Base-by-base conservation (phyloP, 495 filamentous ascomycete genomes). In the Xylaria scruposa region DNA sequence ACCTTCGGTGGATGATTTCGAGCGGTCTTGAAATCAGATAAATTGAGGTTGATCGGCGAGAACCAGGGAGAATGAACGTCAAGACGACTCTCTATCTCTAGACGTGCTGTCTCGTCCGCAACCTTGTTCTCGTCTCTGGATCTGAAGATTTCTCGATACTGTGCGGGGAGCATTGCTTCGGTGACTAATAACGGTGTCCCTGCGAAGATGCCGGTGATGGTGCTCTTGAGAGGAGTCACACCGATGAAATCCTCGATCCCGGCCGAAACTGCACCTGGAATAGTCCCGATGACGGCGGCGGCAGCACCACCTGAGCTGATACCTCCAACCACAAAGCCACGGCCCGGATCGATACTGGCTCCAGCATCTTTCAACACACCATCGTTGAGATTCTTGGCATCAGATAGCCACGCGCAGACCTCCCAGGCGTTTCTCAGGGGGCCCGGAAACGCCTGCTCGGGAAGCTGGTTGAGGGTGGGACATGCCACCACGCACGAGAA, bases 281-380 rank as follows among this genome's bases (percentile, higher is more conserved):
- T 44, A n/a, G 9, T 26, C 38, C 9, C 60, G 38, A 63, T 63
- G 21, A 63, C 60, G 8, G 60, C 38, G 21, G 60, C 36, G 36
- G 63, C 40, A 38, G 44, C 63, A 31, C 29, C 69, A 17, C 69
- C 69, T 17, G 69, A 33, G 44, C 54, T 63, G 44, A 71, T 24
- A 38, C 69, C 69, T 8, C 59, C 61, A 21, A 71, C 69, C 10
- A 67, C 46, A 26, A 71, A 71, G 19, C 69, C 69, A 24, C 21
- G 51, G 17, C 21, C 33, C 19, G 33, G 38, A 44, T 63, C 60
- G 7, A 63, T 38, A 17, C 38, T 63, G 10, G 12, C 38, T n/a
- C 60, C 38, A 19, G 38, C 9, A 29, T 44, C 60, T 38, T 56
- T 68, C 66, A 59, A 21, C 6, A 63, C 38, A 0, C 60, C 60